Conservation (phyloP, 176 grass and related monocot genomes). For the Pharus latifolius region DNA sequence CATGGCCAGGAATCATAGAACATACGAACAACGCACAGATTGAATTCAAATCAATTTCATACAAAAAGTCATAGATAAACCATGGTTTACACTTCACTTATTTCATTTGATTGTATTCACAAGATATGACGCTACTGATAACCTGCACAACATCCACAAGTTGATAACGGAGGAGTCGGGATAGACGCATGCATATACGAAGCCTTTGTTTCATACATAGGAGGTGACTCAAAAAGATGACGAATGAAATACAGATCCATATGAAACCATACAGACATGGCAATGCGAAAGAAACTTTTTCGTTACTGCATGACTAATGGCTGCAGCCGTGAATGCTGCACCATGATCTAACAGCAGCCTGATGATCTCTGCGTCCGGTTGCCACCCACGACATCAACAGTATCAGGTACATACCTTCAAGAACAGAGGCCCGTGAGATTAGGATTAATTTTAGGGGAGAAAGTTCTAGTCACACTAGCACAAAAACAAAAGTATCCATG, state of each 20-base stretch:
- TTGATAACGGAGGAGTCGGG: background rate
- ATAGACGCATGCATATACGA: background rate
- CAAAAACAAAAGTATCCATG: background rate
- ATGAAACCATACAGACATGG: slow-evolving; percentile 7
- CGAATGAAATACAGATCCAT: slow-evolving; percentile 24
- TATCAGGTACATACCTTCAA: slow-evolving; percentile 78
- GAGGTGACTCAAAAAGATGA: slow-evolving; percentile 24
- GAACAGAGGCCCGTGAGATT: background rate
- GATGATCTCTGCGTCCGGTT: slow-evolving; percentile 45
- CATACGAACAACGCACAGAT: too few relatives aligned
- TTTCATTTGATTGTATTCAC: slow-evolving; percentile 34
- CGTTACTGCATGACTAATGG: background rate
- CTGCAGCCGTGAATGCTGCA: background rate
- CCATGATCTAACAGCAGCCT: slow-evolving; percentile 59
- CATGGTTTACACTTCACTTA: slow-evolving; percentile 37
- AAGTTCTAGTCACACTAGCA: background rate
- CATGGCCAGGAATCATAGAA: too few relatives aligned
- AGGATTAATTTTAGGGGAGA: background rate
- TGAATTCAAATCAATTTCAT: background rate
- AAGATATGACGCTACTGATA: slow-evolving; percentile 42
- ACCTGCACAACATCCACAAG: slow-evolving; percentile 45
- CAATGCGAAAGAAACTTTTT: background rate
- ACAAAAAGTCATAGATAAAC: slow-evolving; percentile 3
- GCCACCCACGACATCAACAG: slow-evolving; percentile 62
- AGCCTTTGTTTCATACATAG: slow-evolving; percentile 18